Conservation (phyloP, 2,329 filamentous ascomycete genomes). For the Colletotrichum phormii region DNA sequence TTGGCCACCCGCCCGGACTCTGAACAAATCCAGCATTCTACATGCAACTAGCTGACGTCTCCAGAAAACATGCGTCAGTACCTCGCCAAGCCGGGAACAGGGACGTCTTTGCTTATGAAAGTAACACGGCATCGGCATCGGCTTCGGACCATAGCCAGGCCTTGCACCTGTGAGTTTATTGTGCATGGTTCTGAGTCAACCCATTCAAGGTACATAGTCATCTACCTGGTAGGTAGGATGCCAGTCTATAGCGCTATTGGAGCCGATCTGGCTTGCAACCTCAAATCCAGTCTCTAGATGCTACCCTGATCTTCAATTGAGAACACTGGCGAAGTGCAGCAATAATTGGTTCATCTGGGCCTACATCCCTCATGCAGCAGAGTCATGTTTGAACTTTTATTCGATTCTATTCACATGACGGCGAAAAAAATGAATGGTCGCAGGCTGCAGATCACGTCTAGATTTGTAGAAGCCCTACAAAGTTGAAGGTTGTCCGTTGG, state of each 20-base stretch:
- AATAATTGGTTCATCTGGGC: background rate
- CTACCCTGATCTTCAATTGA: background rate
- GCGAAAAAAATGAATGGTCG: background rate
- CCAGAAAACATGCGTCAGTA: background rate
- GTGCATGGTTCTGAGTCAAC: background rate
- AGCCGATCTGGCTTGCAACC: background rate
- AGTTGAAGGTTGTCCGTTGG: background rate
- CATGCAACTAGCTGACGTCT: background rate
- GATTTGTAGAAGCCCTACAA: background rate
- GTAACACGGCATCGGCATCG: background rate
- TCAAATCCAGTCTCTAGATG: background rate
- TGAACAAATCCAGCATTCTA: background rate
- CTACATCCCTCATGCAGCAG: background rate
- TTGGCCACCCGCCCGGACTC: background rate
- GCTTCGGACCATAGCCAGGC: background rate
- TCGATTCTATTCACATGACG: background rate
- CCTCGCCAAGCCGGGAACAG: background rate
- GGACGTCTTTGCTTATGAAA: background rate
- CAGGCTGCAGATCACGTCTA: background rate
- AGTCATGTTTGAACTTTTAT: background rate
- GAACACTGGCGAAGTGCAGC: conserved; percentile 17
- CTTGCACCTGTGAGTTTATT: too few relatives aligned
- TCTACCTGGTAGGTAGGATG: background rate
- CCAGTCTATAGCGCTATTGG: background rate
- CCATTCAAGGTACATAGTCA: background rate